Conservation (phyloP, 169 alveolate genomes). For the Plasmodium sp. region DNA sequence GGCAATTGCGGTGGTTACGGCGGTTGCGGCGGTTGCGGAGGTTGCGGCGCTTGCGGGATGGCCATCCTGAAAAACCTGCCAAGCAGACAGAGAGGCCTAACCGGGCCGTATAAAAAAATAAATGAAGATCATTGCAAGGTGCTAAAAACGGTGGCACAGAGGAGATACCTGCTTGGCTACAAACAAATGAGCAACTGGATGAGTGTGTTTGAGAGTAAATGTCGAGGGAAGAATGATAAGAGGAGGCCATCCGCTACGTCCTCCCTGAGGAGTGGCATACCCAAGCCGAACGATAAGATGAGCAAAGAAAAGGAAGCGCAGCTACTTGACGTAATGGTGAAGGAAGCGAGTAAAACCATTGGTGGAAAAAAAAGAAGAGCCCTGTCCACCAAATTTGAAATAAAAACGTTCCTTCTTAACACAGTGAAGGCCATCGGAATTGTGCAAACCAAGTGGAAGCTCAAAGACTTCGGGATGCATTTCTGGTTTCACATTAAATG, state of each 20-base stretch:
- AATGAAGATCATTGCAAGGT: background rate
- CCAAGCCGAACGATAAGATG: background rate
- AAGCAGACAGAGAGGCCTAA: background rate
- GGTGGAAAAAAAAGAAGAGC: background rate
- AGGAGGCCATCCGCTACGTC: background rate
- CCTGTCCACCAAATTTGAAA: constrained; percentile 24
- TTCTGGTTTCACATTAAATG: constrained; percentile 68
- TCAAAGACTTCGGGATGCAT: constrained; percentile 20
- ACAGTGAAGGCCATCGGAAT: constrained; percentile 60
- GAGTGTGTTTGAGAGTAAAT: background rate
- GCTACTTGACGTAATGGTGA: background rate
- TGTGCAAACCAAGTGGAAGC: constrained; percentile 35
- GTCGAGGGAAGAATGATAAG: background rate
- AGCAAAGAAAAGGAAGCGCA: background rate
- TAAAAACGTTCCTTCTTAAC: constrained; percentile 29
- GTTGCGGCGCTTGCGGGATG: background rate
- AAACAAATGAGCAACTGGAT: background rate
- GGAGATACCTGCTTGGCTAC: background rate
- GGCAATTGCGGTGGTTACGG: background rate
- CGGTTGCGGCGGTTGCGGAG: background rate
- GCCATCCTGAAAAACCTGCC: background rate
- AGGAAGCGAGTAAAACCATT: background rate
- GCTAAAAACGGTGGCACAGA: background rate
- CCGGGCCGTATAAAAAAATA: constrained; percentile 11
- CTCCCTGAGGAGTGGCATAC: background rate